Evolutionary conservation across 345 rosid species (phyloP), one percentile per base, ranked within the genome.

Genomic region (Ailanthus altissimus): DNA sequence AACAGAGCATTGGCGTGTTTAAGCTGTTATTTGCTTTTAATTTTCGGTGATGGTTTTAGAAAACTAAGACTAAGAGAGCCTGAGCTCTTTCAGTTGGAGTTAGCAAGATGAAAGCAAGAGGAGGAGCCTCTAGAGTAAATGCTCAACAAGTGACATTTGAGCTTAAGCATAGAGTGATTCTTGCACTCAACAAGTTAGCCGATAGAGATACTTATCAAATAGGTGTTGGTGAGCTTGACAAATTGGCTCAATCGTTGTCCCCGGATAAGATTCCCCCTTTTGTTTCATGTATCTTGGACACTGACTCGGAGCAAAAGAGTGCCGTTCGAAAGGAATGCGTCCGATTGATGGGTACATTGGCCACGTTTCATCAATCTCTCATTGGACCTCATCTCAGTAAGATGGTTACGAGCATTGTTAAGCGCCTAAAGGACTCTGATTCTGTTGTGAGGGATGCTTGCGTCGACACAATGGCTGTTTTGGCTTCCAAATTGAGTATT

Each of bases 391-490:
- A 86, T 82, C 81, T 93, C 0, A 78, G 63, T 68, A 93, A 91
- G 90, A 93, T 95, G 92, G 90, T 91, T 59, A 81, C 88, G 13
- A 87, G 92, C 80, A 70, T 95, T 2, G 91, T 93, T 43, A 95
- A 89, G 91, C 80, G 99, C 78, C 99, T 95, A 49, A 93, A 91
- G 87, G 99, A 95, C 79, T 86, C 93, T 0, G 99, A 93, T 74
- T 88, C 99, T 11, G 84, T 88, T 63, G 97, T 93, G 12, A 89
- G 98, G 82, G 97, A 95, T 80, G 93, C 97, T 23, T 95, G 99
- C 78, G 84, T 90, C 10, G 92, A 91, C 38, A 89, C 99, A 8
- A 84, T 89, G 86, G 94, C 88, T 36, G 81, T 88, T 81, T 81
- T 95, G 83, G 91, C 98, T 56, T 87, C 90, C 0, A 87, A 87